Evolutionary conservation across 352 stramenopile genomes (phyloP).

Genomic region (Globisporangium abappressorium): DNA sequence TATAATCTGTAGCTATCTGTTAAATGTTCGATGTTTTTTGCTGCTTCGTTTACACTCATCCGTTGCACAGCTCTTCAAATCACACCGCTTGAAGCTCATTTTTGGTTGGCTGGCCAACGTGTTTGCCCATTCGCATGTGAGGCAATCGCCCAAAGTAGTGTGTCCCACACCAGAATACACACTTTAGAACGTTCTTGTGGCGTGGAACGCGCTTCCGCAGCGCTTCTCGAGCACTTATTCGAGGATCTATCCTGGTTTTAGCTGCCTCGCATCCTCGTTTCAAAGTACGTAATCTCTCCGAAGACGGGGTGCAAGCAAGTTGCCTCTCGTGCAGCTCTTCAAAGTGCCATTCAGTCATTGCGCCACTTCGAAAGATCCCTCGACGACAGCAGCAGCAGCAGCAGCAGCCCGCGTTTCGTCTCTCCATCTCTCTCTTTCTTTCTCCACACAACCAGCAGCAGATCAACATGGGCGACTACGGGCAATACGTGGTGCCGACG

Average conservation of each 20-base stretch:
- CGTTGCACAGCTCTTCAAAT: too few relatives aligned
- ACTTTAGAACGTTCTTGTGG: slow-evolving; percentile 15
- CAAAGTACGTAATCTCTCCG: slow-evolving; percentile 2
- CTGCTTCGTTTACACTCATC: too few relatives aligned
- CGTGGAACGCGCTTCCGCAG: neutral
- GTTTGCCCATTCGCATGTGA: neutral
- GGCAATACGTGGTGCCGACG: slow-evolving; percentile 79
- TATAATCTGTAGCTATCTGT: too few relatives aligned
- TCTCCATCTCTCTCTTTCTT: neutral
- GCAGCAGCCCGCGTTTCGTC: neutral
- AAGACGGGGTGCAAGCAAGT: neutral
- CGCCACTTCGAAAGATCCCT: slow-evolving; percentile 14
- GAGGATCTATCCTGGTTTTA: slow-evolving; percentile 1
- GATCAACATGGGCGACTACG: slow-evolving; percentile 77
- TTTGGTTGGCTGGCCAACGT: slow-evolving; percentile 1
- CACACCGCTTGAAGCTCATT: too few relatives aligned
- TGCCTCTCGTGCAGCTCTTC: neutral
- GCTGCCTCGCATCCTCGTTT: neutral
- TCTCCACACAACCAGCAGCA: slow-evolving; percentile 3
- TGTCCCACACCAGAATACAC: neutral
- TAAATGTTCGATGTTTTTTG: too few relatives aligned
- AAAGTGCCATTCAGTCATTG: neutral
- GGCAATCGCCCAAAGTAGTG: neutral
- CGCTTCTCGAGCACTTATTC: slow-evolving; percentile 1
- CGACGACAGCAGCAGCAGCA: slow-evolving; percentile 10